A percentile compares a stretch with the other conserved stretches of the same genome.
Evolutionary conservation across 23 red algal genomes (phyloP).

Genomic region (Agarophyton chilense): DNA sequence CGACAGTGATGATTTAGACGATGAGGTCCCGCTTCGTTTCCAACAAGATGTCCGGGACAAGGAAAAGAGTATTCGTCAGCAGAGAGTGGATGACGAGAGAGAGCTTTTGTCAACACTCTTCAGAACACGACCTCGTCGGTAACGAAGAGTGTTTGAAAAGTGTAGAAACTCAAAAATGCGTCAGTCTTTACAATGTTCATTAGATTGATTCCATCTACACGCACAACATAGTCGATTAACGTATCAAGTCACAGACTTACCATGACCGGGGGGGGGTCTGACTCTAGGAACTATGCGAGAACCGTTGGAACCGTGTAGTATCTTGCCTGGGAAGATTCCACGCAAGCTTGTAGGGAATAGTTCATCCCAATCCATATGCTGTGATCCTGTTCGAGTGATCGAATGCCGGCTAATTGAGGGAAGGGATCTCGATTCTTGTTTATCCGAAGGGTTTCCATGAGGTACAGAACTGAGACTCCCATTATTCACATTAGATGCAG

Average conservation of each 20-base stretch:
- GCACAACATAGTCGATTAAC: not conserved
- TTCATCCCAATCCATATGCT: constrained; percentile 18
- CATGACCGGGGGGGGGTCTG: constrained; percentile 20
- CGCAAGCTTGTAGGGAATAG: constrained; percentile 29
- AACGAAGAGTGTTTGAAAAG: not conserved
- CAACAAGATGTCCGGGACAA: constrained; percentile 63
- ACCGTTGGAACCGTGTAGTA: not conserved
- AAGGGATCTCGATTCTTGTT: not conserved
- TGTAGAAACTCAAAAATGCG: not conserved
- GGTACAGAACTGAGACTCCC: not conserved
- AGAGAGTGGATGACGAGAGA: constrained; percentile 47
- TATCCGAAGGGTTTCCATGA: not conserved
- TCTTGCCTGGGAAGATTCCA: constrained; percentile 10
- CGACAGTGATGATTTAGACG: constrained; percentile 65
- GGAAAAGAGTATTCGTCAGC: constrained; percentile 64
- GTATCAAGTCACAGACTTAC: constrained; percentile 10
- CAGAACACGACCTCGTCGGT: constrained; percentile 36
- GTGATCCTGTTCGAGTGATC: not conserved
- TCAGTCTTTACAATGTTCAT: constrained; percentile 14
- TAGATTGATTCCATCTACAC: not conserved
- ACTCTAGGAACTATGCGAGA: constrained; percentile 12
- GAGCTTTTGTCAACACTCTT: constrained; percentile 46
- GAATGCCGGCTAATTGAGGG: not conserved
- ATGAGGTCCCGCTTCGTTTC: constrained; percentile 56
- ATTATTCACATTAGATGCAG: not conserved